Evolutionary conservation across 2,329 filamentous ascomycete genomes (phyloP).

Genomic region (Fusarium haematococcum): DNA sequence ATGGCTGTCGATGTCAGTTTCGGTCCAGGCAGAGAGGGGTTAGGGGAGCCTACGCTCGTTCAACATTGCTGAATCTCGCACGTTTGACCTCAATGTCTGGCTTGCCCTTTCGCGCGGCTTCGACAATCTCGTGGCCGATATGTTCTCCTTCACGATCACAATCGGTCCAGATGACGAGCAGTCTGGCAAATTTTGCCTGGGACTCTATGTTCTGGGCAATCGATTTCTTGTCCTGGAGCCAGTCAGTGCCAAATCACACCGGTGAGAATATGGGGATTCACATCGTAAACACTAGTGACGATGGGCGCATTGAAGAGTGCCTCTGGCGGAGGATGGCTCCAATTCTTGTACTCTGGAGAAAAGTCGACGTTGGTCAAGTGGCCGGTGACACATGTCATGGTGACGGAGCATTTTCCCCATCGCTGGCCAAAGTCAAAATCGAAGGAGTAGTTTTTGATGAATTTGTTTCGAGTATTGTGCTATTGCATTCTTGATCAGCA

Average conservation of each 20-base stretch:
- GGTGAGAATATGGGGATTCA: conserved; percentile 51
- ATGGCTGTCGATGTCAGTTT: conserved; percentile 67
- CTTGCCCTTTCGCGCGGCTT: conserved; percentile 82
- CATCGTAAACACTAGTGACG: conserved; percentile 73
- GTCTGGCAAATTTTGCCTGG: conserved; percentile 78
- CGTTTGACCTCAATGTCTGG: conserved; percentile 81
- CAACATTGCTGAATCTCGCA: conserved; percentile 95
- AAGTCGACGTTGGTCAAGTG: conserved; percentile 90
- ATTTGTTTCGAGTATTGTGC: conserved; percentile 77
- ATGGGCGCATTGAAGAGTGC: conserved; percentile 86
- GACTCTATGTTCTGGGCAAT: conserved; percentile 88
- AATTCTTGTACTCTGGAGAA: conserved; percentile 77
- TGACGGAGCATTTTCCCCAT: conserved; percentile 87
- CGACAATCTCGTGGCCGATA: conserved; percentile 90
- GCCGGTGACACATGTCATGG: conserved; percentile 93
- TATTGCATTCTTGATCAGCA: conserved; percentile 52
- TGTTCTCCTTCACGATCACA: conserved; percentile 98
- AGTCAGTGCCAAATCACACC: conserved; percentile 19
- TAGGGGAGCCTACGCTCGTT: conserved; percentile 75
- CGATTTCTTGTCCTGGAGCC: conserved; percentile 75
- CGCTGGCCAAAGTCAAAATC: conserved; percentile 84
- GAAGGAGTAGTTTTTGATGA: conserved; percentile 95
- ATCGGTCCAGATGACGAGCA: conserved; percentile 97
- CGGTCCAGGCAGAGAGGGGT: too few species aligned
- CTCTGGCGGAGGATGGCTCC: conserved; percentile 83